A percentile compares a stretch with the other conserved stretches of the same genome.
phyloP scores from a whole-genome alignment of 148 eudicot genomes.

The Cornus kousa region DNA sequence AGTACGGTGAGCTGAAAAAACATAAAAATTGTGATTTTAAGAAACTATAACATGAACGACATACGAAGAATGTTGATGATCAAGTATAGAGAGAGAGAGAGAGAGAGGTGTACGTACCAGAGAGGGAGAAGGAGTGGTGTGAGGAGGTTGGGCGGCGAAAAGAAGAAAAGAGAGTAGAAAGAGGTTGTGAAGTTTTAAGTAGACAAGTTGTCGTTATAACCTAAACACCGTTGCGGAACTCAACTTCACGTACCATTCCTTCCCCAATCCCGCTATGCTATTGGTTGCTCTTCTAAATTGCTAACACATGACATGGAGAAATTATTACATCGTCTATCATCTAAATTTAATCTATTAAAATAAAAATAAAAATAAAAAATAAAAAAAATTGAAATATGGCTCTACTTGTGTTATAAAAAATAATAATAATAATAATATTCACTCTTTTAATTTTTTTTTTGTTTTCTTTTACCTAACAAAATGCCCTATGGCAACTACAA shows the following conservation, averaged over 20 bases:
- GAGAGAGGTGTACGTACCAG: background rate
- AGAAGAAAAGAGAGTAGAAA: background rate
- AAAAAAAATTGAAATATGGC: no score
- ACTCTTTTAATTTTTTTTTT: no score
- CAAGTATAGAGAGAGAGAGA: background rate
- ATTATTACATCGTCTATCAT: no score
- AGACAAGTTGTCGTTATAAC: conserved; percentile 4
- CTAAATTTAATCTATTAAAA: no score
- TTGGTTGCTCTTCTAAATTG: no score
- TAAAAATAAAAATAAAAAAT: no score
- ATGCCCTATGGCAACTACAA: no score
- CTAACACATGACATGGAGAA: no score
- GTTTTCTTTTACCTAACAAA: no score
- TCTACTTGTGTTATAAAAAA: no score
- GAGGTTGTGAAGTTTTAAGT: background rate
- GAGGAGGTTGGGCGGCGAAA: conserved; percentile 6
- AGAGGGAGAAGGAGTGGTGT: background rate
- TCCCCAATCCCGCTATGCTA: no score
- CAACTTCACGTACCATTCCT: conserved; percentile 10
- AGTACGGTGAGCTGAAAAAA: background rate
- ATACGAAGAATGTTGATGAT: background rate
- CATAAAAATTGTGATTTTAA: background rate
- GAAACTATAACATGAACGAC: background rate
- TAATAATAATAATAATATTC: no score
- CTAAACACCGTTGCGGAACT: background rate